phyloP scores from a whole-genome alignment of 2,329 filamentous ascomycete genomes.

The Stachybotrys elegans region DNA sequence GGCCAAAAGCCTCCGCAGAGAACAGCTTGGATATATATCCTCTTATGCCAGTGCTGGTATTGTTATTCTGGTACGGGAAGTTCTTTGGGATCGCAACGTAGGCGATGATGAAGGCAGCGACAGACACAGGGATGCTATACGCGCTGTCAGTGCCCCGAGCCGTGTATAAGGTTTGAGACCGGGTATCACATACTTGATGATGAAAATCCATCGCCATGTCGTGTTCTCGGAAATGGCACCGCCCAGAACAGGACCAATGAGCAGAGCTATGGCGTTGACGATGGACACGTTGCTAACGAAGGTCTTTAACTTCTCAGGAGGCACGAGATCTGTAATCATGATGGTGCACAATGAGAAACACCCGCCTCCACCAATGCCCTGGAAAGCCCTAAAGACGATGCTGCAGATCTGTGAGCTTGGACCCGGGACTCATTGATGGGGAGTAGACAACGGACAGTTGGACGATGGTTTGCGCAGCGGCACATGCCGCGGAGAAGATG shows the following conservation, averaged over 20 bases:
- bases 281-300: conserved; percentile 28
- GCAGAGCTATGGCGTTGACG: conserved; percentile 38
- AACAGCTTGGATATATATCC: no score
- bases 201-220: conserved; percentile 46
- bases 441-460: not conserved
- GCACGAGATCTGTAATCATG: not conserved
- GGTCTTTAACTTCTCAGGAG: conserved; percentile 22
- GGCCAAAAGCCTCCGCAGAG: not conserved
- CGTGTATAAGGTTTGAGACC: not conserved
- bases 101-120: not conserved
- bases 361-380: not conserved
- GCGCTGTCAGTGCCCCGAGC: not conserved
- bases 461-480: not conserved
- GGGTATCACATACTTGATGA: conserved; percentile 31
- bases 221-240: conserved; percentile 38
- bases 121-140: not conserved
- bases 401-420: not conserved
- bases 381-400: not conserved
- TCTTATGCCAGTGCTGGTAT: not conserved
- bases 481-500: not conserved
- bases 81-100: not conserved
- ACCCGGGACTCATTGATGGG: not conserved
- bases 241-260: conserved; percentile 45
- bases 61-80: not conserved
- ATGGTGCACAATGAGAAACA: not conserved